Conservation (phyloP, 108 stramenopile genomes). For the Schizochytrium sp. region DNA sequence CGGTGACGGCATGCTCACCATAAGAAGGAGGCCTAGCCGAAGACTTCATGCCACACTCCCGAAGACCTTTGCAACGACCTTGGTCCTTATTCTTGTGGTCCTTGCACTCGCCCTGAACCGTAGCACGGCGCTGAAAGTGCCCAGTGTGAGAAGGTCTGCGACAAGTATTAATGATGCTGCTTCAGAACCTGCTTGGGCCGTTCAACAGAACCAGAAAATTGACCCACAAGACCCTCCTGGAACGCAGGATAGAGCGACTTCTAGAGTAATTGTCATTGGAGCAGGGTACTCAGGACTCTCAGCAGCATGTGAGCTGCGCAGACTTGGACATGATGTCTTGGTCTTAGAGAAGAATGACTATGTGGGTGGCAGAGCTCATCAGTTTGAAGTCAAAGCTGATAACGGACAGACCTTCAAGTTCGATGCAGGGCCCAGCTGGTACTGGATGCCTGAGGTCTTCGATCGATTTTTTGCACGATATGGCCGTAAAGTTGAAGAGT, state of each 20-base stretch:
- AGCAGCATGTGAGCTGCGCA: conserved; percentile 40
- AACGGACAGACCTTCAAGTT: conserved; percentile 49
- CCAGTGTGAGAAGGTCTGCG: too few relatives aligned
- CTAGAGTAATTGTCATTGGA: background rate
- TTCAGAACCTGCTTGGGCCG: background rate
- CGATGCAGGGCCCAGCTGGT: conserved; percentile 61
- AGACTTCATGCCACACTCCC: too few relatives aligned
- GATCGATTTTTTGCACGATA: conserved; percentile 44
- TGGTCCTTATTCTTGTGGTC: too few relatives aligned
- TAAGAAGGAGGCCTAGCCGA: too few relatives aligned
- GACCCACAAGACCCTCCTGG: background rate
- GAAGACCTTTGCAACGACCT: too few relatives aligned
- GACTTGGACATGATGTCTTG: background rate
- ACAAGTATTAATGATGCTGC: too few relatives aligned
- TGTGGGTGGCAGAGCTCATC: conserved; percentile 41
- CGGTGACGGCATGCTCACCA: too few relatives aligned
- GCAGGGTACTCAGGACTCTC: conserved; percentile 54
- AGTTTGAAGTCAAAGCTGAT: background rate
- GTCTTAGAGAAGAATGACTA: conserved; percentile 23
- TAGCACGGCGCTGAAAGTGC: too few relatives aligned
- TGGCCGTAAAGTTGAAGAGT: background rate
- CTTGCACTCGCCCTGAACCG: too few relatives aligned
- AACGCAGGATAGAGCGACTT: background rate
- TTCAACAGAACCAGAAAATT: background rate
- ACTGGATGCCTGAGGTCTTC: conserved; percentile 61